These are phyloP conservation scores for Colletotrichum lindemuthianum DNA, from an alignment of 2,329 filamentous ascomycete species.

Conservation along the genomic window DNA sequence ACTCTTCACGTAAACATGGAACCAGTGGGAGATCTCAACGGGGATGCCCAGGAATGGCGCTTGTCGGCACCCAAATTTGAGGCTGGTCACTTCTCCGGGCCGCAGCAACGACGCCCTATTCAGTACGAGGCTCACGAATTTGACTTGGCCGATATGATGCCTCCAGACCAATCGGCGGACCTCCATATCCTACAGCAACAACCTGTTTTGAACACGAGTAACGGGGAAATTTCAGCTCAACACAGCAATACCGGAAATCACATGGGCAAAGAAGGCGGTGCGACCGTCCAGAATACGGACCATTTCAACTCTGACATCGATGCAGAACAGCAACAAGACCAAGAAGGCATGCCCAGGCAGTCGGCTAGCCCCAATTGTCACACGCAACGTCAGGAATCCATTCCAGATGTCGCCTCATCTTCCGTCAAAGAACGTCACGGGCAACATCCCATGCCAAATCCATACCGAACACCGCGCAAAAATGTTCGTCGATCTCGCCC, in stretches of 20 bases:
- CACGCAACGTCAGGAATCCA: too few relatives aligned
- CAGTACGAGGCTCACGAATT: neutral
- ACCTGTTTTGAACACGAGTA: neutral
- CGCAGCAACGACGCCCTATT: constrained; percentile 1
- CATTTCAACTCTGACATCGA: too few relatives aligned
- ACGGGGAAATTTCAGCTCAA: too few relatives aligned
- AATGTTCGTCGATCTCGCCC: neutral
- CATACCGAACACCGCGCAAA: neutral
- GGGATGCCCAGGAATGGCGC: neutral
- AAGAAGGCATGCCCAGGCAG: too few relatives aligned
- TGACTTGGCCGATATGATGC: neutral
- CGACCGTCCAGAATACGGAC: too few relatives aligned
- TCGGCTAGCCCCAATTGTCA: too few relatives aligned
- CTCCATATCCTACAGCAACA: neutral
- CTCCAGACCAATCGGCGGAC: neutral
- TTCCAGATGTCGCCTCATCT: too few relatives aligned
- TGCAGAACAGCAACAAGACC: too few relatives aligned
- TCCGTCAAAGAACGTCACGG: too few relatives aligned
- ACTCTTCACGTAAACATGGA: neutral
- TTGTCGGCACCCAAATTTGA: constrained; percentile 17
- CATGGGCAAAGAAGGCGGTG: too few relatives aligned
- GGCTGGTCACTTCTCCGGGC: constrained; percentile 28
- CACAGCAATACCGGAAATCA: too few relatives aligned
- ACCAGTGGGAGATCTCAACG: neutral
- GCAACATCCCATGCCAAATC: too few relatives aligned